These are phyloP conservation scores for Lecanosticta acicola DNA, from an alignment of 2,329 filamentous ascomycete genomes.

Conservation along the genomic window DNA sequence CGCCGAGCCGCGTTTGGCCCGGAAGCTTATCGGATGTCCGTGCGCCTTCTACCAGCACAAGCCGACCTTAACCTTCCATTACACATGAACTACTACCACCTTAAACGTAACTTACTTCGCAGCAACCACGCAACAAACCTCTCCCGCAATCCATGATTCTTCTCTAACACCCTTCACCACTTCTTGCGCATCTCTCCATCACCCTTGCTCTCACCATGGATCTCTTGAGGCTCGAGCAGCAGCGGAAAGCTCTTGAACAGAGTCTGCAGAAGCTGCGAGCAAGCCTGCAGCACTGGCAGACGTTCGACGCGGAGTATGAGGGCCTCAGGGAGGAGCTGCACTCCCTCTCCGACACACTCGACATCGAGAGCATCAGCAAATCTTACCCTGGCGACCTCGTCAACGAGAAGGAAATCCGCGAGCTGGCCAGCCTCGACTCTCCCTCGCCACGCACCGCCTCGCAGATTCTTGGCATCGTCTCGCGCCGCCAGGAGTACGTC, in stretches of 20 bases:
- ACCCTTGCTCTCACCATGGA: constrained; percentile 32
- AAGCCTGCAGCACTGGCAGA: constrained; percentile 79
- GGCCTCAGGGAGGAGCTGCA: constrained; percentile 49
- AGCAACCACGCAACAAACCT: no score
- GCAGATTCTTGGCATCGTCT: constrained; percentile 63
- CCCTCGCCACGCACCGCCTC: constrained; percentile 46
- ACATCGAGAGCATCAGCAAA: constrained; percentile 43
- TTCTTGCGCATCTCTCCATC: constrained; percentile 1
- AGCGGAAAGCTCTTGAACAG: constrained; percentile 68
- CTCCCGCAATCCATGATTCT: not conserved
- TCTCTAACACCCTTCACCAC: not conserved
- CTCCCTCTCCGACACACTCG: constrained; percentile 33
- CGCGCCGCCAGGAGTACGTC: constrained; percentile 82
- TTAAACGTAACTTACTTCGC: no score
- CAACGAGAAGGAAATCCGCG: constrained; percentile 54
- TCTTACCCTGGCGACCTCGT: constrained; percentile 61
- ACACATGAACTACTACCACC: no score
- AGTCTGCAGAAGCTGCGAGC: constrained; percentile 68
- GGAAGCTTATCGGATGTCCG: not conserved
- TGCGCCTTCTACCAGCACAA: no score
- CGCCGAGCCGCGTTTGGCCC: no score
- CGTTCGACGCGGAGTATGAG: constrained; percentile 89
- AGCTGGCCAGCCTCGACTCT: constrained; percentile 47
- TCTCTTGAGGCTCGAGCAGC: constrained; percentile 66
- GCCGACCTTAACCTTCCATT: no score